Evolutionary conservation across 352 stramenopile species (phyloP).

Genomic region (Pythium grandisporangium): DNA sequence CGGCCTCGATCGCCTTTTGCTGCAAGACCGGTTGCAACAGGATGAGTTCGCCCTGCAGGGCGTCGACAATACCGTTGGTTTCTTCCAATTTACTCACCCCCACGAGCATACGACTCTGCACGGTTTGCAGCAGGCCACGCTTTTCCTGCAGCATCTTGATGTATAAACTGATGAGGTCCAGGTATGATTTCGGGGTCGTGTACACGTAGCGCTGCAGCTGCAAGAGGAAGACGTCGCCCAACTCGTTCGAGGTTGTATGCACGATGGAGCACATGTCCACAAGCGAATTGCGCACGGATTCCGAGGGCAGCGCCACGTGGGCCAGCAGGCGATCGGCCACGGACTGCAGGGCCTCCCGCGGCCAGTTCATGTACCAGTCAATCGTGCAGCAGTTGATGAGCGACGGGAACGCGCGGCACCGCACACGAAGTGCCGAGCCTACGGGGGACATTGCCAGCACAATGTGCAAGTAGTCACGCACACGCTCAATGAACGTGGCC

Average conservation of each 20-base stretch:
- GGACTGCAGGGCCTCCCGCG: constrained; percentile 84
- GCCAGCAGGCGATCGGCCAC: constrained; percentile 86
- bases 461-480: constrained; percentile 92
- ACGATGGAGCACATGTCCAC: constrained; percentile 91
- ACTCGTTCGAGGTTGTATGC: constrained; percentile 87
- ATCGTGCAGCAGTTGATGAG: constrained; percentile 96
- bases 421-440: constrained; percentile 85
- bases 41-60: constrained; percentile 87
- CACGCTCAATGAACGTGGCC: constrained; percentile 82
- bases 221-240: constrained; percentile 81
- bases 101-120: constrained; percentile 86
- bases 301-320: constrained; percentile 63
- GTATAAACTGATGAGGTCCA: constrained; percentile 94
- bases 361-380: constrained; percentile 95
- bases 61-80: constrained; percentile 91
- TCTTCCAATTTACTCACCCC: constrained; percentile 92
- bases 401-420: constrained; percentile 91
- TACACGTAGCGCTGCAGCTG: constrained; percentile 90
- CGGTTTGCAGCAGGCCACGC: constrained; percentile 64
- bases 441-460: constrained; percentile 93
- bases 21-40: constrained; percentile 89
- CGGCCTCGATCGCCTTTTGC: constrained; percentile 85
- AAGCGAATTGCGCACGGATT: constrained; percentile 62
- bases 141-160: constrained; percentile 89
- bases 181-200: constrained; percentile 95